Evolutionary conservation across 257 asterid species (phyloP).

Genomic region (Lantana camara): DNA sequence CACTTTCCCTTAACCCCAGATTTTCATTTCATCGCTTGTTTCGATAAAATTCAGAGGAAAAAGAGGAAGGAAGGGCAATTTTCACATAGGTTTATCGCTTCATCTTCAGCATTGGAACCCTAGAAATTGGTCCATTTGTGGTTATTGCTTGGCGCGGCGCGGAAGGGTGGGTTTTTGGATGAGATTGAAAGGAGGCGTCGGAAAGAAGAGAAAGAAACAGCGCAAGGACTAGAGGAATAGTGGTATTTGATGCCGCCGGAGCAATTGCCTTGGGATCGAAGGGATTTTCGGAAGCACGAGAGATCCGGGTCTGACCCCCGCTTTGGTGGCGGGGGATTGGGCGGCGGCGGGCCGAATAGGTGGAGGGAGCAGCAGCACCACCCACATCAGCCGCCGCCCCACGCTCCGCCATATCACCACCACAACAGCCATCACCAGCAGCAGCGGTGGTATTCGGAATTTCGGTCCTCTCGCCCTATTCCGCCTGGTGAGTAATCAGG

Average conservation of each 20-base stretch:
- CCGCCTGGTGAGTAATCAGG: slow-evolving; percentile 62
- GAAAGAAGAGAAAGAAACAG: slow-evolving; percentile 29
- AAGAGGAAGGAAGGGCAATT: neutral
- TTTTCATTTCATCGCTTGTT: slow-evolving; percentile 17
- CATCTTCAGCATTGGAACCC: slow-evolving; percentile 19
- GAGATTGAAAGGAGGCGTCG: slow-evolving; percentile 48
- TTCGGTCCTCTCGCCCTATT: slow-evolving; percentile 65
- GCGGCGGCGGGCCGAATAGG: slow-evolving; percentile 61
- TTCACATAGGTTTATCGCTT: slow-evolving; percentile 1
- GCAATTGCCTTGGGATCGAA: slow-evolving; percentile 96
- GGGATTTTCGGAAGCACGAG: slow-evolving; percentile 87
- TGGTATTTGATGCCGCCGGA: slow-evolving; percentile 85
- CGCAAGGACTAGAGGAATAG: slow-evolving; percentile 29
- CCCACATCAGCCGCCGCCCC: slow-evolving; percentile 55
- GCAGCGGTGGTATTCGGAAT: slow-evolving; percentile 69
- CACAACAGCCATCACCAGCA: slow-evolving; percentile 45
- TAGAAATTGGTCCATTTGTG: slow-evolving; percentile 21
- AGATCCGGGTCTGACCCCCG: slow-evolving; percentile 66
- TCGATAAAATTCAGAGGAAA: neutral
- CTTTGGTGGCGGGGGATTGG: slow-evolving; percentile 52
- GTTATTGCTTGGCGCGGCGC: slow-evolving; percentile 13
- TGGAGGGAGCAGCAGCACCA: slow-evolving; percentile 73
- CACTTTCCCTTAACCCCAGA: slow-evolving; percentile 30
- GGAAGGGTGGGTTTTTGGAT: slow-evolving; percentile 41
- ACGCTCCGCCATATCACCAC: slow-evolving; percentile 52